Base-by-base conservation (phyloP, 2,329 filamentous ascomycete genomes). In the Alternaria gaisen region DNA sequence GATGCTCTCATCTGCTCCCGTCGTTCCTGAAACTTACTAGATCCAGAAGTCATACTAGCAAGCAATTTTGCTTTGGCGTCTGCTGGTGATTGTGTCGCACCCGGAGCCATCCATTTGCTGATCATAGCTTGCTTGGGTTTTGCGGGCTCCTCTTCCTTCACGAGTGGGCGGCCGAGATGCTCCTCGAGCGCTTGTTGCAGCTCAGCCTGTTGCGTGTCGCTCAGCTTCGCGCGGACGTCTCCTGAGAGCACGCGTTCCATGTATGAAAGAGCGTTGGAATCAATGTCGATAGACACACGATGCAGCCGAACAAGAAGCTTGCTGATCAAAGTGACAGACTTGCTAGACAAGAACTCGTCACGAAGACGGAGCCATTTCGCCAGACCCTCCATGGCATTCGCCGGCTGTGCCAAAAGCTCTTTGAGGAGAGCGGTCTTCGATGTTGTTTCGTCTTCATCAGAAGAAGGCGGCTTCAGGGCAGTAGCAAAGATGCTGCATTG, bases 301-400 rank as follows among this genome's bases (percentile, higher is more conserved):
- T 89, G 88, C n/a, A 99, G 83, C 22, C 93, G 90, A 14, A 87
- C 87, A 36, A 99, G 85, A 60, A 99, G 89, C 76, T 97, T 97
- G 69, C 89, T 88, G 32, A 97, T 87, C 28, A 98, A 86, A 28
- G 88, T 89, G 50, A 97, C 92, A 14, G 94, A 90, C 40, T 92
- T 92, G 61, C 86, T 88, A 36, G 95, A 90, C 8, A 99, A 86
- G 79, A 93, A 97, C 56, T 88, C 86, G 76, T 99, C 95, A 64
- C 94, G 91, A 5, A 99, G 85, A 58, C 95, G 89, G 56, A 99
- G 86, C 93, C 97, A 97, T 75, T 91, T 92, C 38, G 91, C 90
- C 79, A 97, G 90, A 16, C 81, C 82, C 61, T 88, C 88, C 76
- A 90, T 86, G 11, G 91, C 85, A 52, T 79, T 79, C 5, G 87